These are phyloP conservation scores for Psidium guajava DNA, from an alignment of 345 rosid genomes.

Conservation along the genomic window DNA sequence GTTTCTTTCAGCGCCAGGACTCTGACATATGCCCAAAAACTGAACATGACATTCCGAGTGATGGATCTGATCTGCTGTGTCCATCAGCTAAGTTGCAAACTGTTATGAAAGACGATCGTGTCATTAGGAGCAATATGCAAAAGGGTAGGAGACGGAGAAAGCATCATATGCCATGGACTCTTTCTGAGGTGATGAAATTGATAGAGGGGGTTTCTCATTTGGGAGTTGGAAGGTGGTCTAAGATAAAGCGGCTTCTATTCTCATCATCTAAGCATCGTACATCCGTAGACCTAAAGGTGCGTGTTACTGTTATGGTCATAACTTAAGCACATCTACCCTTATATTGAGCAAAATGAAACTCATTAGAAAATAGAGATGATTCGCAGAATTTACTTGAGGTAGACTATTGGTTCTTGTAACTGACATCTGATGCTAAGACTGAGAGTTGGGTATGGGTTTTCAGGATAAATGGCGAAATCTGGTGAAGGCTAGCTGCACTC, in stretches of 20 bases:
- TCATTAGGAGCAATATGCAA: not conserved
- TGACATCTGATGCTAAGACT: not conserved
- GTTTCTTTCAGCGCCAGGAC: not conserved
- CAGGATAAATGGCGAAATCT: constrained; percentile 35
- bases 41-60: not conserved
- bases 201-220: constrained; percentile 18
- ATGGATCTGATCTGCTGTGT: constrained; percentile 1
- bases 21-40: constrained; percentile 2
- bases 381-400: not conserved
- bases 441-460: not conserved
- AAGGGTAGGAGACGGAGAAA: constrained; percentile 10
- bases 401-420: not conserved
- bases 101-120: not conserved
- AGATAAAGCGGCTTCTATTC: constrained; percentile 18
- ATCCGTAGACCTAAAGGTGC: constrained; percentile 22
- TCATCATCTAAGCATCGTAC: constrained; percentile 21
- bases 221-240: constrained; percentile 28
- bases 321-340: not conserved
- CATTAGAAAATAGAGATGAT: not conserved
- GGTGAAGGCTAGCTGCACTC: constrained; percentile 14
- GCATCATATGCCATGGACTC: constrained; percentile 20
- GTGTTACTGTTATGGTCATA: not conserved
- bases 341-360: not conserved
- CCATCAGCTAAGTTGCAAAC: not conserved
- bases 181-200: constrained; percentile 18